Evolutionary conservation across 2,329 filamentous ascomycete genomes (phyloP).

Genomic region (Scytalidium sp.): DNA sequence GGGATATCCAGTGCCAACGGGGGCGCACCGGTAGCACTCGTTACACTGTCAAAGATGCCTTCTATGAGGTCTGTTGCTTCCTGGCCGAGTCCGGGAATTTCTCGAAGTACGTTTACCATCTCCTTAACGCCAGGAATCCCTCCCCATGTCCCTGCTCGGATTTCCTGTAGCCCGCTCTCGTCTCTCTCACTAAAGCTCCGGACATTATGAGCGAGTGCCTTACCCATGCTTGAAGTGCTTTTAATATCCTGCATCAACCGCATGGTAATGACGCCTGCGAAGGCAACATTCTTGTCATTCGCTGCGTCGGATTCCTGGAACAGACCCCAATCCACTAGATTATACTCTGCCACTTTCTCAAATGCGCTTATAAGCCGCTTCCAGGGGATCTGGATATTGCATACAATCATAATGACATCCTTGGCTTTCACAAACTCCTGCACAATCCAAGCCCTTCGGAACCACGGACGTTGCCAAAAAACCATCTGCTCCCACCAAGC

Average conservation of each 20-base stretch:
- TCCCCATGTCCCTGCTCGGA: background rate
- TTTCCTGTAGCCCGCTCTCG: background rate
- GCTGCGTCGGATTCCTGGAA: background rate
- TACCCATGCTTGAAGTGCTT: background rate
- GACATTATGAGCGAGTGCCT: background rate
- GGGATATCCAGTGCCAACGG: background rate
- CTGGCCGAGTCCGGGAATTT: background rate
- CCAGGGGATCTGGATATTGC: too few relatives aligned
- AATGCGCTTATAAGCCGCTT: slow-evolving; percentile 1
- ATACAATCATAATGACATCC: slow-evolving; percentile 4
- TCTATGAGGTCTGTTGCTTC: background rate
- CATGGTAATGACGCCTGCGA: background rate
- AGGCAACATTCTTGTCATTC: background rate
- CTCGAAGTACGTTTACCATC: background rate
- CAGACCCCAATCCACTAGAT: background rate
- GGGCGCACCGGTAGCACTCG: background rate
- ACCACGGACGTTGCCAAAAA: slow-evolving; percentile 1
- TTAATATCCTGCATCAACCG: background rate
- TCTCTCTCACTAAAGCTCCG: background rate
- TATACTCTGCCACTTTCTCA: background rate
- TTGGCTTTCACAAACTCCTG: slow-evolving; percentile 8
- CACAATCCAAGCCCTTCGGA: slow-evolving; percentile 7
- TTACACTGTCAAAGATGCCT: background rate
- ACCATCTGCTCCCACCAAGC: background rate
- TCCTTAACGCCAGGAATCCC: background rate